Conservation (phyloP, 208 protist species). For the Balamuthia mandrillaris region DNA sequence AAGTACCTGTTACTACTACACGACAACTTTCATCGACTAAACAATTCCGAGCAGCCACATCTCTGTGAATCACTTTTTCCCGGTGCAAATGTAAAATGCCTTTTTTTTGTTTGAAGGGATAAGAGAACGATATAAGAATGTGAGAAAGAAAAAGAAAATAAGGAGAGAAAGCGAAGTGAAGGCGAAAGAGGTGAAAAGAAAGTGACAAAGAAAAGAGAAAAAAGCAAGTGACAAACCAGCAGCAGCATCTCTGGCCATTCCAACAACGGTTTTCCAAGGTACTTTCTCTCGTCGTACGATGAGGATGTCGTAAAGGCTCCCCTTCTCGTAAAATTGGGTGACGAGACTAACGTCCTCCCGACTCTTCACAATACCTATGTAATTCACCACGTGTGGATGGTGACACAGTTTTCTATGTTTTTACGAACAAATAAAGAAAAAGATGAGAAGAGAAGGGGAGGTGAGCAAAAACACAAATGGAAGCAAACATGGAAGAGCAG, state of each 20-base stretch:
- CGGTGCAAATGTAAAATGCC: constrained; percentile 8
- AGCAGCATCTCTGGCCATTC: neutral
- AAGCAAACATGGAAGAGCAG: no score
- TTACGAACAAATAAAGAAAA: no score
- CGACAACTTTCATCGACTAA: neutral
- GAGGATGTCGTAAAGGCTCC: constrained; percentile 8
- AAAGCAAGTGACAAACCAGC: no score
- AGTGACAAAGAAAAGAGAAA: no score
- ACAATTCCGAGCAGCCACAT: constrained; percentile 7
- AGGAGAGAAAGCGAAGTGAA: no score
- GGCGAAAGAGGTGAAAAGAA: no score
- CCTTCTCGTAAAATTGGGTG: neutral
- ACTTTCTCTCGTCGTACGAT: neutral
- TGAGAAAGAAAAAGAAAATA: no score
- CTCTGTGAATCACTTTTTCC: constrained; percentile 8
- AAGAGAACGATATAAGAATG: no score
- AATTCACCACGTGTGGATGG: constrained; percentile 10
- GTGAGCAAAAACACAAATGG: no score
- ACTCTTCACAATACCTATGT: neutral
- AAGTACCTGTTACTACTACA: neutral
- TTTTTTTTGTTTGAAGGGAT: no score
- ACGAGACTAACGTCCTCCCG: neutral
- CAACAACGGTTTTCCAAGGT: neutral
- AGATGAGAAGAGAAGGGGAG: no score
- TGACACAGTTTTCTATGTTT: neutral